Conservation (phyloP, 148 eudicot genomes). For the Chenopodium suecicum region DNA sequence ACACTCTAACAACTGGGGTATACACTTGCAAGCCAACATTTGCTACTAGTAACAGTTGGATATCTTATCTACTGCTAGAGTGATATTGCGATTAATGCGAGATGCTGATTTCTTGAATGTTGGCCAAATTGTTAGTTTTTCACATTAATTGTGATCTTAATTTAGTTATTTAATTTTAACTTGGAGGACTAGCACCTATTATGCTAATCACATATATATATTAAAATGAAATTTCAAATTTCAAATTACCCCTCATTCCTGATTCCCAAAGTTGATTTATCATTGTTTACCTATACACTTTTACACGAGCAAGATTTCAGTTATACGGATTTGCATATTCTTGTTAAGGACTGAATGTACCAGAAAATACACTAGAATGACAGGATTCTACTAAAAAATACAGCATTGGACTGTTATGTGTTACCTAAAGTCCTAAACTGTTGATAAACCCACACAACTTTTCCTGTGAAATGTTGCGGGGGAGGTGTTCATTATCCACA, state of each 20-base stretch:
- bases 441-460: background rate
- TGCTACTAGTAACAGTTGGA: background rate
- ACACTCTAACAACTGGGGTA: constrained; percentile 97
- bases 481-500: background rate
- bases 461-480: background rate
- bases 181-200: background rate
- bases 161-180: too few species aligned
- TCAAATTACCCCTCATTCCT: background rate
- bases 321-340: background rate
- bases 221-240: too few species aligned
- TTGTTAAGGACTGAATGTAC: background rate
- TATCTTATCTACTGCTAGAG: background rate
- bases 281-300: background rate
- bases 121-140: background rate
- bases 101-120: background rate
- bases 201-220: too few species aligned
- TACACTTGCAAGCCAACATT: background rate
- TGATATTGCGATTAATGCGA: background rate
- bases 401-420: background rate
- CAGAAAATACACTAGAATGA: background rate
- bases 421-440: background rate
- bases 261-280: background rate
- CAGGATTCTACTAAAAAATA: background rate
- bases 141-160: background rate
- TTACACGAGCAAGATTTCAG: background rate